Base-by-base conservation (phyloP, 805 yeast genomes). In the Zygosaccharomyces kombuchaensis region DNA sequence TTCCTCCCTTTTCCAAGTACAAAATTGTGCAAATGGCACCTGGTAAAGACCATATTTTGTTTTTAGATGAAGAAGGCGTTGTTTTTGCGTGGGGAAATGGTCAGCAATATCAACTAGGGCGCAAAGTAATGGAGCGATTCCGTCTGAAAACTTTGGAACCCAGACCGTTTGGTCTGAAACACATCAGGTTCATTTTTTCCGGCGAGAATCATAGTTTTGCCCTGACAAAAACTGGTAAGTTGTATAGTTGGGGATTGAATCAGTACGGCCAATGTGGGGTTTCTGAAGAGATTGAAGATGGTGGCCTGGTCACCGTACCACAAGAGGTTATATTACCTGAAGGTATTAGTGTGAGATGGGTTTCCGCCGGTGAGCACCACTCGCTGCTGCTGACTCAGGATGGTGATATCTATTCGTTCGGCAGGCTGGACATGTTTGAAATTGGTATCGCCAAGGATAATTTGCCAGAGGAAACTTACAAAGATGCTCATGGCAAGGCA, bases 81-180 rank as follows among this genome's bases (percentile, higher is more conserved):
- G 97, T 90, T 1, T 88, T 77, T 60, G 90, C 98, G 0, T 93
- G 99, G 99, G 99, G 99, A 55, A 86, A 87, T 63, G 96, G 97
- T 21, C 95, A 90, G 58, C 95, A 87, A 60, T 81, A 74, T 67
- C 98, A 93, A 70, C 74, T 93, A 54, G 99, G 98, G 17, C 78
- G 96, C 60, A 82, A 82, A 58, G 80, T 90, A 19, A 61, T 82
- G 67, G 97, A 80, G 68, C 86, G 87, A 68, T 87, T 82, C 55
- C 76, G 85, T 67, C 76, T 75, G 58, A 76, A 80, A 49, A 79
- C 88, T 2, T 72, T 87, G 44, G 90, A 82, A 50, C 95, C 95
- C 38, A 80, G 89, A 57, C 84, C 84, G 49, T 82, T 90, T 60
- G 95, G 96, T 0, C 74, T 93, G 50, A 83, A 80, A 56, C 80